phyloP scores from a whole-genome alignment of 2,329 filamentous ascomycete genomes.

The Colletotrichum incanum region DNA sequence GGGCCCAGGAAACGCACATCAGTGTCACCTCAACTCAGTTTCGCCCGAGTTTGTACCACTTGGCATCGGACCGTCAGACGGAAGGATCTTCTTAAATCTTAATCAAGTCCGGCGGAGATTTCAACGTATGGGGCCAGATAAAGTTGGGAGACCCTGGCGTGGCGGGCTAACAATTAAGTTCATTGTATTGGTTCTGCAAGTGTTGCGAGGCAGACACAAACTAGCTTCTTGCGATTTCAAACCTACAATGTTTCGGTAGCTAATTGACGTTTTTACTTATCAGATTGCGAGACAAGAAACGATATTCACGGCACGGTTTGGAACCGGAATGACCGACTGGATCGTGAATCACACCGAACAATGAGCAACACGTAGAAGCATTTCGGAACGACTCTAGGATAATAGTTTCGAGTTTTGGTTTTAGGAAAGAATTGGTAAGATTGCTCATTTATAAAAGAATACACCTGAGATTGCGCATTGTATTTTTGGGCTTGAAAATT shows the following conservation, averaged over 20 bases:
- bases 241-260: constrained; percentile 3
- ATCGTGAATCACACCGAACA: too few relatives aligned
- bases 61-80: constrained; percentile 3
- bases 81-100: not conserved
- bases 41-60: constrained; percentile 26
- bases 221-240: not conserved
- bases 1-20: constrained; percentile 31
- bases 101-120: too few relatives aligned
- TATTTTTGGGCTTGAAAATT: too few relatives aligned
- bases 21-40: constrained; percentile 33
- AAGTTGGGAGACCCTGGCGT: not conserved
- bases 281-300: not conserved
- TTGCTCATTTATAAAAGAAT: too few relatives aligned
- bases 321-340: not conserved
- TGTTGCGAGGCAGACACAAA: not conserved
- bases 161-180: not conserved
- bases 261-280: not conserved
- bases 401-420: too few relatives aligned
- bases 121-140: not conserved
- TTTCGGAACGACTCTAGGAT: too few relatives aligned
- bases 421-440: too few relatives aligned
- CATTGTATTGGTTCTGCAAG: not conserved
- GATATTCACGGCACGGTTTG: not conserved
- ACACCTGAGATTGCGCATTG: too few relatives aligned
- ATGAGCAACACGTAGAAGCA: too few relatives aligned